Evolutionary conservation across 2,329 filamentous ascomycete genomes (phyloP), one percentile per base, ranked within the genome.

Genomic region (Aspergillus sp.): DNA sequence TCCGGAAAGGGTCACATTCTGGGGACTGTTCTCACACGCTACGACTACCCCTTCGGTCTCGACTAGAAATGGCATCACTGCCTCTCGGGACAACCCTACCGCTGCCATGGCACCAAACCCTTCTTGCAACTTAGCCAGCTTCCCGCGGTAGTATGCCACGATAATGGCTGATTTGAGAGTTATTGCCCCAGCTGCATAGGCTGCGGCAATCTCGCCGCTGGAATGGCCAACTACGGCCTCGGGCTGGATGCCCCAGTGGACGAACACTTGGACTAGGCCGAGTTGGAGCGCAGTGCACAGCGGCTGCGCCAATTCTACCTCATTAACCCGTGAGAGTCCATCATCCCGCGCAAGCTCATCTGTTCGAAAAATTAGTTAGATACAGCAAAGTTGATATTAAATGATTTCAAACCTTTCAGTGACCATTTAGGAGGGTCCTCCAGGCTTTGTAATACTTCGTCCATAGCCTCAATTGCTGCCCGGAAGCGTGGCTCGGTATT

Each of bases 181-280:
- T 3, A 63, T 32, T 5, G 55, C 48, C 2, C 60, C 57, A 0
- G 61, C 57, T 3, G 61, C 56, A 38, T 63, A 64, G 3, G 63
- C 62, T 6, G 61, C 61, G 13, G 55, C 58, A 33, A 64, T 63
- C 31, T 65, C 62, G 27, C 62, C 62, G 31, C 55, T 59, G 2
- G 59, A 63, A 38, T 65, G 62, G 2, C 62, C 62, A 5, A 61
- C 47, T 1, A 63, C 60, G 27, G 56, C 51, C 13, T 43, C 44
- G 0, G 60, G 53, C 1, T 34, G 33, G 19, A 65, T 47, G 5
- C 52, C 54, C 56, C 57, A 62, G 2, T 43, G 51, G n/a, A 44
- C 40, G 1, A 65, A 40, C 9, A 65, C 44, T n/a, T 61, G 56
- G 2, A 61, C 52, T 3, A 66, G 43, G 1, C 55, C 62, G 11